Evolutionary conservation across 306 rosid genomes (phyloP).

Genomic region (Pyrus communis): DNA sequence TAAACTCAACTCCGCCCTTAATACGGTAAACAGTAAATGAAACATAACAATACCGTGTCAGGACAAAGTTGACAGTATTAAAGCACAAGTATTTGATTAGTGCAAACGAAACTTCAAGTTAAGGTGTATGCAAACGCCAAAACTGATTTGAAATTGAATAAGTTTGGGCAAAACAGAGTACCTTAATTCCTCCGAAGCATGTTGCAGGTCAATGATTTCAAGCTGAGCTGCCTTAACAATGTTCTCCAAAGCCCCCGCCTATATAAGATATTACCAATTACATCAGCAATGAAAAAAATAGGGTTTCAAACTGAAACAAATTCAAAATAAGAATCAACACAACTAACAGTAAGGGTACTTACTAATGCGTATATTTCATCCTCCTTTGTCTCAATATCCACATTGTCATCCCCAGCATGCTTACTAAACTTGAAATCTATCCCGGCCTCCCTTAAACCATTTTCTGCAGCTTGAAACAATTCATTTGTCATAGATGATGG

Average conservation of each 20-base stretch:
- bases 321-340: not conserved
- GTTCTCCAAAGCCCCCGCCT: conserved; percentile 96
- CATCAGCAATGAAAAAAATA: conserved; percentile 9
- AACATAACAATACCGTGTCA: conserved; percentile 30
- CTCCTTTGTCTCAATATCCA: conserved; percentile 42
- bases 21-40: conserved; percentile 42
- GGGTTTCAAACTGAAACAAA: conserved; percentile 3
- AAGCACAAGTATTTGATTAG: not conserved
- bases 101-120: not conserved
- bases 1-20: conserved; percentile 90
- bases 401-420: conserved; percentile 47
- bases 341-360: conserved; percentile 19
- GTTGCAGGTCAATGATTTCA: conserved; percentile 86
- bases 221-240: conserved; percentile 89
- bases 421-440: conserved; percentile 83
- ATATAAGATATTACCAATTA: conserved; percentile 18
- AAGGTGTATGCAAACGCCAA: not conserved
- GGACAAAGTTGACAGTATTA: conserved; percentile 22
- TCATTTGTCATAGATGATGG: conserved; percentile 49
- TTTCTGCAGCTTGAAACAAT: conserved; percentile 77
- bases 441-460: conserved; percentile 83
- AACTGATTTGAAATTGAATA: not conserved
- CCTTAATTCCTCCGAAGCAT: conserved; percentile 70
- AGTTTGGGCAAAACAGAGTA: conserved; percentile 27
- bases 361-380: conserved; percentile 82